Conservation (phyloP, 306 rosid genomes). For the Canavalia gladiata region DNA sequence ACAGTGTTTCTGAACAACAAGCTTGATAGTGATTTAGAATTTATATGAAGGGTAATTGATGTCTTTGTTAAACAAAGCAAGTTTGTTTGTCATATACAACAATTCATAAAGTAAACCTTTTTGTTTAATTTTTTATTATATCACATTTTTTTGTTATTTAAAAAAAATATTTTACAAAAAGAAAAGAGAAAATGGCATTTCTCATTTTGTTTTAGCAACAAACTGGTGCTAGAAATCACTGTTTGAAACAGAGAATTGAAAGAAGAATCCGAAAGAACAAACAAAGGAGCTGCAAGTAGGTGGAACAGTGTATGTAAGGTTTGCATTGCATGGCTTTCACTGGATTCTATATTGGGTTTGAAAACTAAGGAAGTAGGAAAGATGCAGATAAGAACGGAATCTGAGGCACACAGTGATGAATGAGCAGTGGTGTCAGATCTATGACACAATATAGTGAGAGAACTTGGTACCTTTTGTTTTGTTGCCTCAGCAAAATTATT, state of each 20-base stretch:
- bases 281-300: not conserved
- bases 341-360: slow-evolving; percentile 40
- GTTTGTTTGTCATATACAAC: not conserved
- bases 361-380: slow-evolving; percentile 12
- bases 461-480: slow-evolving; percentile 63
- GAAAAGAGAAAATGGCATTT: too few relatives aligned
- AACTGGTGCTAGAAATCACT: not conserved
- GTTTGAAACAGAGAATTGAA: slow-evolving; percentile 2
- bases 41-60: not conserved
- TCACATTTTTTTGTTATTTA: too few relatives aligned
- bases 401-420: slow-evolving; percentile 38
- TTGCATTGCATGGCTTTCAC: slow-evolving; percentile 60
- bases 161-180: too few relatives aligned
- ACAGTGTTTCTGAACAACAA: not conserved
- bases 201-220: not conserved
- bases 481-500: slow-evolving; percentile 56
- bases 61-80: not conserved
- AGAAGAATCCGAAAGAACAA: slow-evolving; percentile 30
- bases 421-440: slow-evolving; percentile 67
- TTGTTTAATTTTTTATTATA: too few relatives aligned
- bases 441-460: slow-evolving; percentile 57
- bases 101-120: too few relatives aligned
- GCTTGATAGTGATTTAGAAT: not conserved
- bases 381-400: slow-evolving; percentile 63
- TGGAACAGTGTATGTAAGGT: slow-evolving; percentile 33